These are phyloP conservation scores for Aquilaria sinensis DNA, from an alignment of 345 rosid genomes.

Conservation along the genomic window DNA sequence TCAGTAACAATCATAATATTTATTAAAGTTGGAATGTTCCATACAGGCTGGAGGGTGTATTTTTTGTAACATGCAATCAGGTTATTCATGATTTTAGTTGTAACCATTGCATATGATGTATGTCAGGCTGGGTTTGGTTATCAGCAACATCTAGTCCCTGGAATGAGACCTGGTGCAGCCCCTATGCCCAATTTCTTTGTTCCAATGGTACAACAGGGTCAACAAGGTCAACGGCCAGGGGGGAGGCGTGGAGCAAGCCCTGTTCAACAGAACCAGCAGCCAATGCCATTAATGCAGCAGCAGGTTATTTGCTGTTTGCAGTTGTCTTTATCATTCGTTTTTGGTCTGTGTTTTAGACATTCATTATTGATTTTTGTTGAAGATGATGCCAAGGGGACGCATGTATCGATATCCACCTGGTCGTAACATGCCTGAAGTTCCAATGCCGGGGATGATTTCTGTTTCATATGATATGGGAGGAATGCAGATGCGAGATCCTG, in stretches of 20 bases:
- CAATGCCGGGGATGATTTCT: conserved; percentile 53
- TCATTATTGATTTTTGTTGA: conserved; percentile 12
- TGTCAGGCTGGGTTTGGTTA: conserved; percentile 74
- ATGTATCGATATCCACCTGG: conserved; percentile 60
- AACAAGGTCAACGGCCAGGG: conserved; percentile 65
- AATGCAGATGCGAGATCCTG: conserved; percentile 46
- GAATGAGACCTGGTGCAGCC: conserved; percentile 72
- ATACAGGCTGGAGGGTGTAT: no score
- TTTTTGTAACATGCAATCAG: no score
- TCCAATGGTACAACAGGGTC: conserved; percentile 59
- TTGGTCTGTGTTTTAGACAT: not conserved
- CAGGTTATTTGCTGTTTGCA: conserved; percentile 32
- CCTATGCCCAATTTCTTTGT: conserved; percentile 66
- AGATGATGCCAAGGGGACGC: conserved; percentile 81
- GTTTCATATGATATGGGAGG: conserved; percentile 54
- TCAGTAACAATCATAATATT: no score
- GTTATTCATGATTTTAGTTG: not conserved
- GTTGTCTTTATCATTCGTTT: no score
- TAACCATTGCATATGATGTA: not conserved
- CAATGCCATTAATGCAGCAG: conserved; percentile 61
- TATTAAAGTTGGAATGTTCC: no score
- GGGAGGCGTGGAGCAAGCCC: conserved; percentile 52
- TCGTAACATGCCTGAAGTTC: conserved; percentile 50
- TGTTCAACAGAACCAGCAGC: conserved; percentile 62
- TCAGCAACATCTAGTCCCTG: conserved; percentile 80